Percentiles rank a stretch among this genome's conserved stretches.
phyloP scores from a whole-genome alignment of 1,284 basidiomycete genomes.

The Calocybe gambosa region DNA sequence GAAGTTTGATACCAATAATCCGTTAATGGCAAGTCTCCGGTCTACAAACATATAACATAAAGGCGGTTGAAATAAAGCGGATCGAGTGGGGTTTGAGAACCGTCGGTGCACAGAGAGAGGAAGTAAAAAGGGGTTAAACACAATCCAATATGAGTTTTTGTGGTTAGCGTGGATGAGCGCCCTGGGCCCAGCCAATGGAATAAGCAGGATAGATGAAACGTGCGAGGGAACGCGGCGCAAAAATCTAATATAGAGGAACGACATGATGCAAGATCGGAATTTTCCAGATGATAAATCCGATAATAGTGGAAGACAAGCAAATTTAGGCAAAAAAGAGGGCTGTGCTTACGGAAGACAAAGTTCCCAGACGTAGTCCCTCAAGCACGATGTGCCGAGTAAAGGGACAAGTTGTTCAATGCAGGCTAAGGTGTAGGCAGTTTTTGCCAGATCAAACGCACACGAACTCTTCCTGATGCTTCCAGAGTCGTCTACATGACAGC shows the following conservation, averaged over 20 bases:
- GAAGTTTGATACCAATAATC: too few relatives aligned
- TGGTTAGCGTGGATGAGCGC: not conserved
- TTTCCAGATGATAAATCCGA: not conserved
- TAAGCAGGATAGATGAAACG: too few relatives aligned
- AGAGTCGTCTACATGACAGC: constrained; percentile 7
- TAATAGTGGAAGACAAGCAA: constrained; percentile 1
- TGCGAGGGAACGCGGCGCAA: not conserved
- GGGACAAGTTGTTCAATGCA: constrained; percentile 68
- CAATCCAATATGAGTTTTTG: not conserved
- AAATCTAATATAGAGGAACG: not conserved
- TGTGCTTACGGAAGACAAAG: constrained; percentile 54
- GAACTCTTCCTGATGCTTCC: not conserved
- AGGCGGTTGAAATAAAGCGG: too few relatives aligned
- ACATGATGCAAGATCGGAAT: not conserved
- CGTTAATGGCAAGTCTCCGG: too few relatives aligned
- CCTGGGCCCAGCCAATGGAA: not conserved
- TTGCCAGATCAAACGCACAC: constrained; percentile 33
- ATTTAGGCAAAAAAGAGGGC: not conserved
- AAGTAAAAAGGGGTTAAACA: not conserved
- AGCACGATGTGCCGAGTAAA: constrained; percentile 40
- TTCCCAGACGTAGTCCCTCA: constrained; percentile 47
- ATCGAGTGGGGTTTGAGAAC: too few relatives aligned
- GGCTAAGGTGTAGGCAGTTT: constrained; percentile 57
- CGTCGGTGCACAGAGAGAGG: too few relatives aligned
- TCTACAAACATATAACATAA: too few relatives aligned